A percentile compares a stretch with the other conserved stretches of the same genome.
These are phyloP conservation scores for Adansonia digitata DNA, from an alignment of 345 rosid species.

Conservation along the genomic window DNA sequence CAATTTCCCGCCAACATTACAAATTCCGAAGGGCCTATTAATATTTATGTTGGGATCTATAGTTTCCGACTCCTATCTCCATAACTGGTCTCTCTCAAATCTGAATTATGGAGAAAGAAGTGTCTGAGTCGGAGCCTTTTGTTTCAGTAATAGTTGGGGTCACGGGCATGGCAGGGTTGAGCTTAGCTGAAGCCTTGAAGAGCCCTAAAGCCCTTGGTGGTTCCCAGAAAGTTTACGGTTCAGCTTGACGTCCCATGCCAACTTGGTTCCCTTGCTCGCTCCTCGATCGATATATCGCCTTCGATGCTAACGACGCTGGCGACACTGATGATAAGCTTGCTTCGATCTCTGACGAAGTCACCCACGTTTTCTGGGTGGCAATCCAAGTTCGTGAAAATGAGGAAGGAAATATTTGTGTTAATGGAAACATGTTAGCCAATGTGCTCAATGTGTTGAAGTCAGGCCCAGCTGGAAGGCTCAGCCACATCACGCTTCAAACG, in stretches of 20 bases:
- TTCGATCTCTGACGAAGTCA: slow-evolving; percentile 13
- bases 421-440: slow-evolving; percentile 22
- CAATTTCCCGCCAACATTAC: too few relatives aligned
- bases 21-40: too few relatives aligned
- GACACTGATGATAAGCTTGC: slow-evolving; percentile 12
- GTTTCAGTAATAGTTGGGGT: slow-evolving; percentile 23
- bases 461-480: neutral
- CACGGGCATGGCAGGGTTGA: slow-evolving; percentile 39
- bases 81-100: neutral
- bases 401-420: slow-evolving; percentile 16
- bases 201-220: slow-evolving; percentile 20
- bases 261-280: slow-evolving; percentile 29
- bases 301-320: slow-evolving; percentile 13
- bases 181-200: slow-evolving; percentile 32
- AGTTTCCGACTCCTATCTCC: too few relatives aligned
- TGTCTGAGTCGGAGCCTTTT: neutral
- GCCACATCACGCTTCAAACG: slow-evolving; percentile 27
- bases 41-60: too few relatives aligned
- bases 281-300: slow-evolving; percentile 16
- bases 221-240: slow-evolving; percentile 35
- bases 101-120: neutral
- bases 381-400: slow-evolving; percentile 21
- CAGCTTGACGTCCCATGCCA: slow-evolving; percentile 22
- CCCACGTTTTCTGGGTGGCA: slow-evolving; percentile 39
- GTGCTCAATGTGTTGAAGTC: slow-evolving; percentile 24